Conservation (phyloP, 495 filamentous ascomycete species). For the Hypoxylon rickii region DNA sequence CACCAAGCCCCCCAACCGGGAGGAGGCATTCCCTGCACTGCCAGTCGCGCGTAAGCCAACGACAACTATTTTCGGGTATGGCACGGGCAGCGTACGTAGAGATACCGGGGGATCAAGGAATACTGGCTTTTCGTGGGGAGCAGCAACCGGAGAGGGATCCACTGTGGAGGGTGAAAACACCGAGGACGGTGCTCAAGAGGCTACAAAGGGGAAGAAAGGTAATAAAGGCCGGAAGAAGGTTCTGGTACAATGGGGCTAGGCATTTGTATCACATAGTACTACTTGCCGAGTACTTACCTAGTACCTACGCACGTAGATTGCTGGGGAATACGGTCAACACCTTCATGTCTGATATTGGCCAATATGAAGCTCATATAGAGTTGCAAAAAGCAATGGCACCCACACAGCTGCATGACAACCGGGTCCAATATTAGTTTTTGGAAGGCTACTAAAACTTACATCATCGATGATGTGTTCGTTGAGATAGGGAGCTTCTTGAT, state of each 20-base stretch:
- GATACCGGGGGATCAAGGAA: conserved; percentile 54
- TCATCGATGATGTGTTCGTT: no score
- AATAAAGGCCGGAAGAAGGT: conserved; percentile 84
- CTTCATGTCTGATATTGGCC: no score
- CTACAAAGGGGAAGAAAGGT: conserved; percentile 65
- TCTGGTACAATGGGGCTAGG: conserved; percentile 61
- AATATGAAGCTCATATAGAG: no score
- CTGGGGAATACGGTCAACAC: no score
- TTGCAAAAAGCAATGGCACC: no score
- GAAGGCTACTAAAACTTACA: no score
- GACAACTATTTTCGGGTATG: conserved; percentile 79
- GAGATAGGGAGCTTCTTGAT: no score
- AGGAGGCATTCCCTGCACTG: conserved; percentile 80
- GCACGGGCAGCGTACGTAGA: conserved; percentile 69
- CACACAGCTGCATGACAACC: no score
- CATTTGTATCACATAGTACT: no score
- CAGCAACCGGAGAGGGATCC: conserved; percentile 1
- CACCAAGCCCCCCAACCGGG: conserved; percentile 27
- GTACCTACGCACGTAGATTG: not conserved
- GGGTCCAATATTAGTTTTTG: no score
- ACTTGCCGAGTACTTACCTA: not conserved
- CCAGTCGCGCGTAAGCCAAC: conserved; percentile 78
- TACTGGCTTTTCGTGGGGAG: conserved; percentile 49
- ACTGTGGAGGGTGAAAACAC: conserved; percentile 26
- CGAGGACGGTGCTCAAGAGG: conserved; percentile 42